Conservation (phyloP, 2,329 filamentous ascomycete species). For the Atkinsonella hypoxylon region DNA sequence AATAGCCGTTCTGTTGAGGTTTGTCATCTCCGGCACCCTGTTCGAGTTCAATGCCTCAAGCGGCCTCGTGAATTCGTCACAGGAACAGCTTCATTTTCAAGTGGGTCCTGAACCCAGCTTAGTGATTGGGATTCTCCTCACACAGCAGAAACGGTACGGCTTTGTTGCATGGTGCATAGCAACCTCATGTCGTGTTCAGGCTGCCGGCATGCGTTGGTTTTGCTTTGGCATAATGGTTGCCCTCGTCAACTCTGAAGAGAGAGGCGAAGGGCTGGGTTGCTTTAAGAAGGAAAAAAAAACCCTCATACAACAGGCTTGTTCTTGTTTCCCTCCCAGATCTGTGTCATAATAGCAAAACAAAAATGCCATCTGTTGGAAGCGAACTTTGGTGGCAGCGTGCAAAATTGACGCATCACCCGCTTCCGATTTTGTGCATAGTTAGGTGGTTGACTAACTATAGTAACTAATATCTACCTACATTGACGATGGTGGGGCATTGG, state of each 20-base stretch:
- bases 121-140: not conserved
- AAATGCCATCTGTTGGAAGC: not conserved
- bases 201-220: not conserved
- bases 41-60: not conserved
- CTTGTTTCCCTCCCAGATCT: not conserved
- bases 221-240: not conserved
- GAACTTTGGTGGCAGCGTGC: not conserved
- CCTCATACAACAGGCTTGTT: not conserved
- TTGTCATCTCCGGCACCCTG: not conserved
- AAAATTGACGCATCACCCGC: not conserved
- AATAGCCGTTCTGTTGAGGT: not conserved
- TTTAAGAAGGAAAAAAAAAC: not conserved
- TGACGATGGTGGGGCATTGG: not conserved
- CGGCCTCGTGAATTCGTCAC: not conserved
- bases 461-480: not conserved
- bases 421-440: not conserved
- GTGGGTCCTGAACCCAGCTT: not conserved
- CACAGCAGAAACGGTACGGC: not conserved
- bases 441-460: not conserved
- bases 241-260: not conserved
- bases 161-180: not conserved
- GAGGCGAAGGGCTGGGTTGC: too few species aligned
- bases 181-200: not conserved
- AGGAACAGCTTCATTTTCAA: constrained; percentile 1
- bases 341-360: not conserved